A percentile compares a stretch with the other conserved stretches of the same genome.
Conservation (phyloP, 2,329 filamentous ascomycete genomes). For the Harringtonia aguacate region DNA sequence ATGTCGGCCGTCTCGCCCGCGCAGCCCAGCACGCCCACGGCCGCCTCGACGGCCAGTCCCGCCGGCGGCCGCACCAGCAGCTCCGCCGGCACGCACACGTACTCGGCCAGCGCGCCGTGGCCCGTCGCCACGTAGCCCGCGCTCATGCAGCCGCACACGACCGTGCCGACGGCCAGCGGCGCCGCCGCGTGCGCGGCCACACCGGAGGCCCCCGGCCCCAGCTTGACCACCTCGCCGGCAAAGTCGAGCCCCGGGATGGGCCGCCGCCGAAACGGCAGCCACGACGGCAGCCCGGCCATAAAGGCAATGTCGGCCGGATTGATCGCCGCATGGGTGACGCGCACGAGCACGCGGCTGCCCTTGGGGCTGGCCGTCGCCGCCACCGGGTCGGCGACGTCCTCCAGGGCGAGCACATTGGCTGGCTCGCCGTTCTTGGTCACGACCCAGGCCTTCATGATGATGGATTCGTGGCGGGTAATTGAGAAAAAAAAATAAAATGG, state of each 20-base stretch:
- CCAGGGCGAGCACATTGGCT: conserved; percentile 15
- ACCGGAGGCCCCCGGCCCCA: conserved; percentile 12
- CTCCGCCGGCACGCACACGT: conserved; percentile 20
- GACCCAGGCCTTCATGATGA: conserved; percentile 18
- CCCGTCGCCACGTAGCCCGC: conserved; percentile 16
- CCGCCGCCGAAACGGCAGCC: conserved; percentile 20
- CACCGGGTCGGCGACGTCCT: conserved; percentile 4
- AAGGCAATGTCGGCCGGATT: conserved; percentile 25
- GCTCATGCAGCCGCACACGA: conserved; percentile 21
- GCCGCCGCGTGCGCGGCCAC: conserved; percentile 1
- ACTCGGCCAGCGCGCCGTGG: conserved; percentile 23
- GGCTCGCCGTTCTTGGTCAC: conserved; percentile 17
- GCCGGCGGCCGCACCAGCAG: conserved; percentile 18
- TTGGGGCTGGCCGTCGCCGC: conserved; percentile 9
- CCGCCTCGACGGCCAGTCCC: conserved; percentile 14
- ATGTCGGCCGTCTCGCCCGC: conserved; percentile 23
- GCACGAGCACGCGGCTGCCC: conserved; percentile 15
- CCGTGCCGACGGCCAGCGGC: conserved; percentile 14
- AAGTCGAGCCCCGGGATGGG: conserved; percentile 24
- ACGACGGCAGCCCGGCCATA: conserved; percentile 18
- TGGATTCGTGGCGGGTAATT: background rate
- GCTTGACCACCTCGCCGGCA: conserved; percentile 19
- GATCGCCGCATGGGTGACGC: conserved; percentile 22
- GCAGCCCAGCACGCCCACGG: conserved; percentile 21
- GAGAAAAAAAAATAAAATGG: too few relatives aligned